phyloP scores from a whole-genome alignment of 2,329 filamentous ascomycete genomes.

The Lecanoromycetidae sp. region DNA sequence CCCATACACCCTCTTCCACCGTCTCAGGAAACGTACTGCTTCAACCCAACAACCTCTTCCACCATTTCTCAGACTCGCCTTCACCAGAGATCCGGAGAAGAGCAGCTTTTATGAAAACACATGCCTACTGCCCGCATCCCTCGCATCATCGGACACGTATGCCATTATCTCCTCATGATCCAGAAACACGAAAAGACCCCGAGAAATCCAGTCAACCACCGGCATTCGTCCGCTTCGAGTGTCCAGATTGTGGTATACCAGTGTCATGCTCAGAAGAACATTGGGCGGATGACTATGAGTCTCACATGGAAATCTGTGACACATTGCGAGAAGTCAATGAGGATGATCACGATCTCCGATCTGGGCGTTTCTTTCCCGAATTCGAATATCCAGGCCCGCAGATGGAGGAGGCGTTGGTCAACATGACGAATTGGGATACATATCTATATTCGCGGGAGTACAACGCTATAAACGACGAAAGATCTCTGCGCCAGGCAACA shows the following conservation, averaged over 20 bases:
- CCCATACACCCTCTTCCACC: background rate
- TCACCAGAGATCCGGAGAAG: constrained; percentile 76
- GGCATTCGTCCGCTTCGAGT: constrained; percentile 82
- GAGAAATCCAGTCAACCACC: constrained; percentile 43
- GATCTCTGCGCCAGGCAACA: constrained; percentile 85
- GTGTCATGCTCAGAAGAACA: constrained; percentile 90
- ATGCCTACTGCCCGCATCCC: constrained; percentile 87
- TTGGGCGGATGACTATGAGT: constrained; percentile 92
- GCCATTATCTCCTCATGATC: constrained; percentile 51
- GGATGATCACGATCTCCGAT: constrained; percentile 89
- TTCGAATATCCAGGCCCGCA: constrained; percentile 83
- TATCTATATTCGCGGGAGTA: constrained; percentile 89
- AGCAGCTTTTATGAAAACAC: constrained; percentile 81
- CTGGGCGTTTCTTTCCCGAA: constrained; percentile 83
- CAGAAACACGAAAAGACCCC: constrained; percentile 46
- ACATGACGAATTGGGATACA: constrained; percentile 98
- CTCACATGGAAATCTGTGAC: constrained; percentile 85
- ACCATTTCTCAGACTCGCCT: constrained; percentile 79
- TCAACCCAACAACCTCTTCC: constrained; percentile 64
- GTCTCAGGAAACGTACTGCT: constrained; percentile 13
- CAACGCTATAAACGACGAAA: constrained; percentile 78
- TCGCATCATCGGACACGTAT: constrained; percentile 66
- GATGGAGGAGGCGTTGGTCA: constrained; percentile 83
- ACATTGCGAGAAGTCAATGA: constrained; percentile 88
- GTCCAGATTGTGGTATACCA: constrained; percentile 87